Evolutionary conservation across 1,139 yeast genomes (phyloP).

Genomic region (Barnettozyma hawaiiensis): DNA sequence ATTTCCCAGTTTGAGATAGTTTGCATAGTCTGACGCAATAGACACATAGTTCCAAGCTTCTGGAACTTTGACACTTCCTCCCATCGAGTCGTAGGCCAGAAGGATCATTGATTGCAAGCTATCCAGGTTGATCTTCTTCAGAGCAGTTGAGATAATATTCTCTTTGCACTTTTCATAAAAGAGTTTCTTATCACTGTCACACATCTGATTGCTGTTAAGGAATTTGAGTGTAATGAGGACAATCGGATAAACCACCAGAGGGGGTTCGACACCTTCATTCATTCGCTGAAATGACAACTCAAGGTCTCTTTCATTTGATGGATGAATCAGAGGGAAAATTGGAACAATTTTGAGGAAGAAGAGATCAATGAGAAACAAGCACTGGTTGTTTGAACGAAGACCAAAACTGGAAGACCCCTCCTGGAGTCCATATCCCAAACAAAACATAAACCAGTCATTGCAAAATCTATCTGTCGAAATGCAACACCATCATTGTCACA

Average conservation of each 20-base stretch:
- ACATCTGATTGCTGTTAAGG: neutral
- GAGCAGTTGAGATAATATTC: neutral
- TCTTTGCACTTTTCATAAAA: neutral
- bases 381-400: neutral
- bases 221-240: neutral
- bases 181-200: neutral
- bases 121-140: neutral
- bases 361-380: neutral
- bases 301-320: neutral
- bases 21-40: constrained; percentile 23
- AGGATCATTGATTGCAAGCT: neutral
- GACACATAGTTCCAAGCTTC: constrained; percentile 25
- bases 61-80: constrained; percentile 22
- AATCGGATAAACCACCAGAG: neutral
- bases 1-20: constrained; percentile 18
- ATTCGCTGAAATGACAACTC: neutral
- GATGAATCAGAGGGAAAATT: neutral
- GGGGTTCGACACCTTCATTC: neutral
- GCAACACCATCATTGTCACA: no score
- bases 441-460: no score
- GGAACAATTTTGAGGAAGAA: neutral
- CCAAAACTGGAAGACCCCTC: neutral
- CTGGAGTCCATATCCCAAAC: no score
- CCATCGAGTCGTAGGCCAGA: constrained; percentile 8
- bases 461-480: no score